A percentile compares a stretch with the other conserved stretches of the same genome.
These are phyloP conservation scores for Carex scoparia DNA, from an alignment of 176 grass and related monocot species.

Conservation along the genomic window DNA sequence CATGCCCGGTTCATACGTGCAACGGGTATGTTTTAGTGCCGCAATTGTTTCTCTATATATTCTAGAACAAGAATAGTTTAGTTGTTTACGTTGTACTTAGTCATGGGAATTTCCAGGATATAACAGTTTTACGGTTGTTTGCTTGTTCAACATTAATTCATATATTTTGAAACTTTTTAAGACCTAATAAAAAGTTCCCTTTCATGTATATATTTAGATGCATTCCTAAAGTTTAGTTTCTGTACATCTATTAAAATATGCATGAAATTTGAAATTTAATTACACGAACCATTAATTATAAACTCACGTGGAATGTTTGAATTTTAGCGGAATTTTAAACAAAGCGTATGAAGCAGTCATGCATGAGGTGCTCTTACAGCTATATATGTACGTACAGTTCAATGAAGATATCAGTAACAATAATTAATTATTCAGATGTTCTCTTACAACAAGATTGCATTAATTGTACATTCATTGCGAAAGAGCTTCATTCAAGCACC, in stretches of 20 bases:
- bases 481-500: background rate
- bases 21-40: constrained; percentile 41
- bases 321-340: background rate
- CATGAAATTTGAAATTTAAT: background rate
- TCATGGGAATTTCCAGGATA: background rate
- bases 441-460: background rate
- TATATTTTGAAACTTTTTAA: background rate
- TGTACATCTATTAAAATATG: background rate
- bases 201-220: background rate
- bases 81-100: background rate
- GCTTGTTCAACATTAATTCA: background rate
- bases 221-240: background rate
- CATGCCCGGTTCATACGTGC: constrained; percentile 85
- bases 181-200: background rate
- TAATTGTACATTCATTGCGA: background rate
- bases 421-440: background rate
- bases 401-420: background rate
- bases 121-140: background rate
- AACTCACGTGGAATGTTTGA: constrained; percentile 10
- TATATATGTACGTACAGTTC: background rate
- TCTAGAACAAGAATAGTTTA: background rate
- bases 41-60: background rate
- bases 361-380: background rate
- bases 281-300: background rate
- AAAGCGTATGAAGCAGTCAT: background rate